Percentiles rank a stretch among this genome's conserved stretches.
phyloP scores from a whole-genome alignment of 2,329 filamentous ascomycete genomes.

The Neocatenulostroma microsporum region DNA sequence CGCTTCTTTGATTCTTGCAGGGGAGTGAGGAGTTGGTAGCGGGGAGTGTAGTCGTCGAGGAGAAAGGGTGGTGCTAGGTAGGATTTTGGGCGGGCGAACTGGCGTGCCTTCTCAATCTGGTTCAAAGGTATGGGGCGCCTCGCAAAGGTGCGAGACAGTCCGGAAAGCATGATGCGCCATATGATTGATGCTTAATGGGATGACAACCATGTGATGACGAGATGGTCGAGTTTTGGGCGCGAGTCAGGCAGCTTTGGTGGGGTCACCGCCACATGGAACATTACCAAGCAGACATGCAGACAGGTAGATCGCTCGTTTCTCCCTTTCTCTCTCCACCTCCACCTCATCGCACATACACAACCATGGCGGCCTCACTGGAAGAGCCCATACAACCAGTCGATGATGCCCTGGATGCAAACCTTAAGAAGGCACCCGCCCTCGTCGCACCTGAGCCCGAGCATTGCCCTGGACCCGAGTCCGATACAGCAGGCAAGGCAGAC shows the following conservation, averaged over 20 bases:
- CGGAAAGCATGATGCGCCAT: conserved; percentile 9
- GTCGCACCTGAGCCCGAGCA: conserved; percentile 93
- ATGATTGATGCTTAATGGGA: not conserved
- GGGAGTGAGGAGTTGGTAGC: conserved; percentile 61
- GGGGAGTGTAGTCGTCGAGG: conserved; percentile 64
- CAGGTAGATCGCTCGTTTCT: not conserved
- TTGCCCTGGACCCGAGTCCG: conserved; percentile 82
- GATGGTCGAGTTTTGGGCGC: conserved; percentile 5
- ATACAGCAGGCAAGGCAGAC: conserved; percentile 59
- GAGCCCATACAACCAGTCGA: conserved; percentile 48
- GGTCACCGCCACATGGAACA: not conserved
- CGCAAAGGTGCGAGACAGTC: not conserved
- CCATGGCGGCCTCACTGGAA: conserved; percentile 76
- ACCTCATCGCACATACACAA: conserved; percentile 1
- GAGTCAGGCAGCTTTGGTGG: conserved; percentile 1
- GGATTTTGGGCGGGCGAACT: conserved; percentile 13
- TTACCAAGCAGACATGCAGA: not conserved
- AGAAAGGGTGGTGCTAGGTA: conserved; percentile 56
- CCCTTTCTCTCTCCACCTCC: not conserved
- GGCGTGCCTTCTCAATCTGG: conserved; percentile 1
- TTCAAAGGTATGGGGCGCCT: not conserved
- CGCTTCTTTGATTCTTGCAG: conserved; percentile 65
- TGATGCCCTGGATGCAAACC: conserved; percentile 61
- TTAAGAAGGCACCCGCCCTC: conserved; percentile 72
- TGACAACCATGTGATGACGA: conserved; percentile 4